These are phyloP conservation scores for Dichotomopilus funicola DNA, from an alignment of 2,329 filamentous ascomycete genomes.

Conservation along the genomic window DNA sequence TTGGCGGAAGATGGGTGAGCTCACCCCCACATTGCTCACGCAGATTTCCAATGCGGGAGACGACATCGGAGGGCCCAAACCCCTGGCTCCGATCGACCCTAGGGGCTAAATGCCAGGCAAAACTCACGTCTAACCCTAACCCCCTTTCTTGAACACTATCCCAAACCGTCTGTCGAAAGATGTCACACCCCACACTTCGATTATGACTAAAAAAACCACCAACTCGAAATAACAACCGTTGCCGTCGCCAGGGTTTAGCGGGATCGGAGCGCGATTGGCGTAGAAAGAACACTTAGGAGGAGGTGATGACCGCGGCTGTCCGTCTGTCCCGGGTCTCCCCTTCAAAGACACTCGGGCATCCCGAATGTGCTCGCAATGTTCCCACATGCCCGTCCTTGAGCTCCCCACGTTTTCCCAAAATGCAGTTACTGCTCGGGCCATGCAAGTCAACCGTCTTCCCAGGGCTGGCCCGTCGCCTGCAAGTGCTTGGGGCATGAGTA, in stretches of 20 bases:
- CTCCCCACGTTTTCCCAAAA: neutral
- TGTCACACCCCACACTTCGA: neutral
- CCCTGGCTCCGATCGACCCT: conserved; percentile 5
- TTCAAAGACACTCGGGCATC: no score
- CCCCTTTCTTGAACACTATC: no score
- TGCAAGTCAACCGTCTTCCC: neutral
- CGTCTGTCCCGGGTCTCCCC: no score
- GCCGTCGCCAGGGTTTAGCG: no score
- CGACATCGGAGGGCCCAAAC: conserved; percentile 15
- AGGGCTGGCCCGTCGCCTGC: conserved; percentile 6
- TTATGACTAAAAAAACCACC: no score
- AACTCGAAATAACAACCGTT: no score
- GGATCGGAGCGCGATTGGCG: no score
- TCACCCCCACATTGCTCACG: conserved; percentile 8
- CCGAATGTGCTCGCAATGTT: no score
- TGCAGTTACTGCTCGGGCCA: neutral
- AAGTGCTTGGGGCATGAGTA: conserved; percentile 17
- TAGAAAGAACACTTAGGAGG: no score
- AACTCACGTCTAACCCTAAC: no score
- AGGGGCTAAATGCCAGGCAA: neutral
- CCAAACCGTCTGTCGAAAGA: neutral
- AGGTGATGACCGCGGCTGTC: no score
- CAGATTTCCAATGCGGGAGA: conserved; percentile 7
- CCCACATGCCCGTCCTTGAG: neutral
- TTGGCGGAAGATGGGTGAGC: neutral